phyloP scores from a whole-genome alignment of 139 green algal species.

The Picochlorum sp. region DNA sequence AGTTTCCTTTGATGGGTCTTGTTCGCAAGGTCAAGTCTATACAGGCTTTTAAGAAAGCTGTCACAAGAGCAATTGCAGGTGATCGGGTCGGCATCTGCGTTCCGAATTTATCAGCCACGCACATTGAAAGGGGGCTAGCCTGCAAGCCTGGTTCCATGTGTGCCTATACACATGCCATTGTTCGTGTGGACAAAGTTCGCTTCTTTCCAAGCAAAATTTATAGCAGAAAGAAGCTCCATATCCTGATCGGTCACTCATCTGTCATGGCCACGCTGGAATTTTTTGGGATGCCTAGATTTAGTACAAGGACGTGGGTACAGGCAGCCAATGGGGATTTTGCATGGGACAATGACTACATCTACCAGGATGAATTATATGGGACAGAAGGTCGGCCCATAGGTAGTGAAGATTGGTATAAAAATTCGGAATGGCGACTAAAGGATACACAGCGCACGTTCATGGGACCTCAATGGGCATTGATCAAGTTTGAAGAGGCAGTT shows the following conservation, averaged over 20 bases:
- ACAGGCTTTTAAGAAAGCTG: slow-evolving; percentile 79
- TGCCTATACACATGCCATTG: slow-evolving; percentile 62
- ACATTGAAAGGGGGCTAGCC: slow-evolving; percentile 77
- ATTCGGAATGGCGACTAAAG: background rate
- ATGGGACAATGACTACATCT: slow-evolving; percentile 48
- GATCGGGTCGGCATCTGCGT: slow-evolving; percentile 86
- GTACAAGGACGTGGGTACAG: background rate
- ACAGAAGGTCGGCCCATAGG: slow-evolving; percentile 52
- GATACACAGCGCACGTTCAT: slow-evolving; percentile 20
- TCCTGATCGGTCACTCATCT: slow-evolving; percentile 71
- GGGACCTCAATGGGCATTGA: slow-evolving; percentile 71
- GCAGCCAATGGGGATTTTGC: slow-evolving; percentile 39
- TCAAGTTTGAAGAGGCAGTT: slow-evolving; percentile 74
- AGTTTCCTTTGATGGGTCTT: slow-evolving; percentile 71
- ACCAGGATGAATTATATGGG: slow-evolving; percentile 65
- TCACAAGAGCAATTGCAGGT: slow-evolving; percentile 40
- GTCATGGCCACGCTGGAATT: slow-evolving; percentile 74
- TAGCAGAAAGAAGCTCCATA: slow-evolving; percentile 58
- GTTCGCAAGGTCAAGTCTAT: slow-evolving; percentile 77
- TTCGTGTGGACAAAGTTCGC: slow-evolving; percentile 70
- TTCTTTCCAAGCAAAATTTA: slow-evolving; percentile 44
- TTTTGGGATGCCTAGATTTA: slow-evolving; percentile 49
- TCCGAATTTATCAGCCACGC: slow-evolving; percentile 69
- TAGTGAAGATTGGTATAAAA: background rate
- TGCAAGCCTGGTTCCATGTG: slow-evolving; percentile 57